These are phyloP conservation scores for Blakeslea trispora DNA, from an alignment of 371 early-diverging fungal genomes.

Conservation along the genomic window DNA sequence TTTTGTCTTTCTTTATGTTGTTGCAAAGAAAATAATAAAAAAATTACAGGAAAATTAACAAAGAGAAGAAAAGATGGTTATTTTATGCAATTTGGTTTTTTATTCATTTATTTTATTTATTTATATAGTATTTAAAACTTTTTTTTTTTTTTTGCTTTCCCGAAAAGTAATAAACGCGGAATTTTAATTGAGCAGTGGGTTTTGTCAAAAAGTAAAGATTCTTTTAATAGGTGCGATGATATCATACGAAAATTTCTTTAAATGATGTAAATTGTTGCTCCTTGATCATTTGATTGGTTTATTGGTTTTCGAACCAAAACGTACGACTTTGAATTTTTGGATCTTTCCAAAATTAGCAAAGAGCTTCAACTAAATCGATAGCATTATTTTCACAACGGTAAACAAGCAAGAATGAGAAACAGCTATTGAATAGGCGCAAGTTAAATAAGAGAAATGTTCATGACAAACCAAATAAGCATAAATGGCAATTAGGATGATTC, in stretches of 20 bases:
- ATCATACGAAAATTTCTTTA: neutral
- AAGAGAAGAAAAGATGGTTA: neutral
- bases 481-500: too few relatives aligned
- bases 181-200: neutral
- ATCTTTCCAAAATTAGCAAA: neutral
- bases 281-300: conserved; percentile 3
- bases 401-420: too few relatives aligned
- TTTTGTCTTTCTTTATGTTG: too few relatives aligned
- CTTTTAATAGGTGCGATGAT: neutral
- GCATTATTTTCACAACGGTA: too few relatives aligned
- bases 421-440: too few relatives aligned
- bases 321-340: neutral
- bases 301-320: neutral
- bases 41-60: neutral
- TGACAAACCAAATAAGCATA: too few relatives aligned
- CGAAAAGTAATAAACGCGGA: neutral
- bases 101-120: too few relatives aligned
- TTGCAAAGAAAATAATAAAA: too few relatives aligned
- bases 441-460: too few relatives aligned
- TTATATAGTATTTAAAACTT: too few relatives aligned
- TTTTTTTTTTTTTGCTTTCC: neutral
- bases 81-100: neutral
- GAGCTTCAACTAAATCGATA: neutral
- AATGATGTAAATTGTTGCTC: conserved; percentile 4
- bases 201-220: neutral